phyloP scores from a whole-genome alignment of 2,329 filamentous ascomycete genomes.

The Trichoderma sp. region DNA sequence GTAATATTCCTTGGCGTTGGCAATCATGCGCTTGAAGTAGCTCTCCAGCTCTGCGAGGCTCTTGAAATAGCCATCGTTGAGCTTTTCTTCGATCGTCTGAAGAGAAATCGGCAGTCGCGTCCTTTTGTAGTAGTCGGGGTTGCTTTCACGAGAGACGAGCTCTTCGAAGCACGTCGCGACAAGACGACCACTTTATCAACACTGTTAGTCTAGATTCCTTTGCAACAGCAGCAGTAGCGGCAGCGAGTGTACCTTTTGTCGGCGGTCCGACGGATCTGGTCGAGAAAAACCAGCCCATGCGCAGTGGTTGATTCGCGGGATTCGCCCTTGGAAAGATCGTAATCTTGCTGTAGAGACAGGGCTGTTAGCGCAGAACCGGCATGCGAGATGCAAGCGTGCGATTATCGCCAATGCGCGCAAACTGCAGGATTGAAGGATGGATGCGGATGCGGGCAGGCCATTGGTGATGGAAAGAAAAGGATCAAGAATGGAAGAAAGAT shows the following conservation, averaged over 20 bases:
- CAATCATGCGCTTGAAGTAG: constrained; percentile 84
- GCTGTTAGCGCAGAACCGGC: constrained; percentile 18
- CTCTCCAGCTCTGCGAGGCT: constrained; percentile 75
- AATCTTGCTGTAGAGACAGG: constrained; percentile 36
- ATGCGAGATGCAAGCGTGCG: constrained; percentile 7
- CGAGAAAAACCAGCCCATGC: constrained; percentile 71
- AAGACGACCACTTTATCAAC: constrained; percentile 60
- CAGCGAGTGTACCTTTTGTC: constrained; percentile 72
- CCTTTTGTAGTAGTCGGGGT: constrained; percentile 75
- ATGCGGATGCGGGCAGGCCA: not conserved
- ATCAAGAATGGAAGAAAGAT: not conserved
- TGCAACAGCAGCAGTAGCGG: not conserved
- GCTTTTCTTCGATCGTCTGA: constrained; percentile 72
- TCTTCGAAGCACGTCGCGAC: constrained; percentile 76
- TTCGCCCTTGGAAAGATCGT: constrained; percentile 59
- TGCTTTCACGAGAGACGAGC: constrained; percentile 63
- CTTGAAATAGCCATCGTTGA: constrained; percentile 67
- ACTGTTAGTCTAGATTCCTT: constrained; percentile 28
- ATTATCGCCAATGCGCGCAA: not conserved
- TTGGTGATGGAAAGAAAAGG: not conserved
- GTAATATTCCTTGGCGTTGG: constrained; percentile 85
- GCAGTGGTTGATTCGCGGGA: constrained; percentile 68
- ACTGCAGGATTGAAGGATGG: not conserved
- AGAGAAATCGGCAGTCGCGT: constrained; percentile 80
- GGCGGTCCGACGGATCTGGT: constrained; percentile 71